phyloP scores from a whole-genome alignment of 208 protist genomes.

The Novymonas esmeraldas region DNA sequence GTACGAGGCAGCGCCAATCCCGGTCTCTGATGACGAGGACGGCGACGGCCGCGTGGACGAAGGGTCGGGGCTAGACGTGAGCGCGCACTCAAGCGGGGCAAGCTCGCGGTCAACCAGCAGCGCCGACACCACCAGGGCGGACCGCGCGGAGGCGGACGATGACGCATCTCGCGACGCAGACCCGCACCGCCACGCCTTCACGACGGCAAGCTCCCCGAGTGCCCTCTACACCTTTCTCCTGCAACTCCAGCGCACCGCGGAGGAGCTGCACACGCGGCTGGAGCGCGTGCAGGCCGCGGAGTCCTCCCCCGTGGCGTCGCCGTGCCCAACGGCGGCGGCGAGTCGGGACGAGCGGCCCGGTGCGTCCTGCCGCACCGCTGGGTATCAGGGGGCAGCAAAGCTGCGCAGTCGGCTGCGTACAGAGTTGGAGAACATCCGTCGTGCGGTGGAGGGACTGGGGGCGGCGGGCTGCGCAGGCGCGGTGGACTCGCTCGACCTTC shows the following conservation, averaged over 20 bases:
- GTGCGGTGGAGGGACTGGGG: conserved; percentile 14
- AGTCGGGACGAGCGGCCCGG: too few relatives aligned
- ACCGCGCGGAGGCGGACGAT: not conserved
- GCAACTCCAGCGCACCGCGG: conserved; percentile 4
- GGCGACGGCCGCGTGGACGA: not conserved
- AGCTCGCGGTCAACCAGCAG: not conserved
- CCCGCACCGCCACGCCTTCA: conserved; percentile 5
- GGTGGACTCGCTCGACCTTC: not conserved
- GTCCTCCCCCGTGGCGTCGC: too few relatives aligned
- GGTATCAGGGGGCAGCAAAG: conserved; percentile 25
- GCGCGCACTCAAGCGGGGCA: conserved; percentile 28
- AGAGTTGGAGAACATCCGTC: conserved; percentile 22
- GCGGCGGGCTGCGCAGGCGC: conserved; percentile 4
- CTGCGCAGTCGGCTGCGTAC: conserved; percentile 28
- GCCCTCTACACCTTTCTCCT: conserved; percentile 9
- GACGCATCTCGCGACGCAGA: not conserved
- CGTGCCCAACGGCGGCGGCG: too few relatives aligned
- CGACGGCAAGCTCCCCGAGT: conserved; percentile 10
- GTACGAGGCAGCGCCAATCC: conserved; percentile 38
- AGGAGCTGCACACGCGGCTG: conserved; percentile 18
- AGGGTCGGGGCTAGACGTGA: conserved; percentile 28
- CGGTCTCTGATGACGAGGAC: conserved; percentile 21
- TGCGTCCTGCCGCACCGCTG: not conserved
- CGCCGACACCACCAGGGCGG: not conserved
- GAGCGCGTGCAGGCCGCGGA: not conserved